phyloP scores from a whole-genome alignment of 2,329 filamentous ascomycete genomes.

The Arthroderma sp. region DNA sequence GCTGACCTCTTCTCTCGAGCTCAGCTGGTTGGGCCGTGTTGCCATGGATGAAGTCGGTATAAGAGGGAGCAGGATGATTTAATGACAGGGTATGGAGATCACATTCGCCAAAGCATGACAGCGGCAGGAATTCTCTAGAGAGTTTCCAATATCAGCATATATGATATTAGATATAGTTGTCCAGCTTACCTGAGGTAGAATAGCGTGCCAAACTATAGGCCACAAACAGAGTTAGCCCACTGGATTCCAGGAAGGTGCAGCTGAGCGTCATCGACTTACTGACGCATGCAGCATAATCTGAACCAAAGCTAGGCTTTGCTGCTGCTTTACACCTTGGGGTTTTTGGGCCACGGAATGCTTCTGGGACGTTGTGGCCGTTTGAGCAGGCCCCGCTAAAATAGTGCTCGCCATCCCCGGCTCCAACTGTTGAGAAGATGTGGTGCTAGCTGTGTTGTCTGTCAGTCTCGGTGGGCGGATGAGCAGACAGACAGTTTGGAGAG shows the following conservation, averaged over 20 bases:
- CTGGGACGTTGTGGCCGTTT: background rate
- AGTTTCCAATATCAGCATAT: conserved; percentile 8
- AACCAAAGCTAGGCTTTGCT: conserved; percentile 35
- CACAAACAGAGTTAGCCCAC: too few species aligned
- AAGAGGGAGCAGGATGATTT: conserved; percentile 16
- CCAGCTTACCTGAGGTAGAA: conserved; percentile 22
- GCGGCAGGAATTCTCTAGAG: conserved; percentile 22
- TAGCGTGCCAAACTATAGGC: conserved; percentile 20
- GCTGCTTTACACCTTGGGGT: conserved; percentile 19
- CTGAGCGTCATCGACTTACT: conserved; percentile 18
- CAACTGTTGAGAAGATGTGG: too few species aligned
- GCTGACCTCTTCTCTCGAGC: conserved; percentile 17
- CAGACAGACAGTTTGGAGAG: conserved; percentile 1
- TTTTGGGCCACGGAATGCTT: background rate
- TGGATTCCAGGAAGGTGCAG: too few species aligned
- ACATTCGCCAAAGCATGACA: conserved; percentile 22
- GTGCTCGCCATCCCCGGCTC: background rate
- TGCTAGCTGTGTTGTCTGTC: too few species aligned
- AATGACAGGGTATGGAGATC: conserved; percentile 19
- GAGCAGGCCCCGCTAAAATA: background rate
- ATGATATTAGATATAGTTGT: background rate
- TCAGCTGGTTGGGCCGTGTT: conserved; percentile 4
- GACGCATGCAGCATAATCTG: conserved; percentile 37
- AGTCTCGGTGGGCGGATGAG: too few species aligned
- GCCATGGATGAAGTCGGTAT: conserved; percentile 17